A percentile compares a stretch with the other conserved stretches of the same genome.
Conservation (phyloP, 371 early-diverging fungal genomes). For the Mortierella sp. region DNA sequence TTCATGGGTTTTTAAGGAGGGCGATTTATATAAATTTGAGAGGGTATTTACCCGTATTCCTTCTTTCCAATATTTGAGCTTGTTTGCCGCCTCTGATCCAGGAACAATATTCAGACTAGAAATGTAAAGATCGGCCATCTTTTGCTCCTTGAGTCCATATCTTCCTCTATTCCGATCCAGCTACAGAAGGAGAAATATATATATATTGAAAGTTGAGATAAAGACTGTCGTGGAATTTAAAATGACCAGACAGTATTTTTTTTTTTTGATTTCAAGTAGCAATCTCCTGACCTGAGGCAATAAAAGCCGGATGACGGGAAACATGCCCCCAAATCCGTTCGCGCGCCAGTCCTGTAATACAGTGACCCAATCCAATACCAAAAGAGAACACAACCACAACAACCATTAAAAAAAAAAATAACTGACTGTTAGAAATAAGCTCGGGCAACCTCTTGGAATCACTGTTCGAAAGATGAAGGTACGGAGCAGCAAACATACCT, state of each 20-base stretch:
- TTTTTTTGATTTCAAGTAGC: background rate
- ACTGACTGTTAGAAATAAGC: background rate
- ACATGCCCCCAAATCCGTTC: conserved; percentile 59
- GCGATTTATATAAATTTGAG: no score
- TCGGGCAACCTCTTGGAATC: background rate
- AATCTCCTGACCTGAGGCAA: conserved; percentile 66
- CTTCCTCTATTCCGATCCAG: conserved; percentile 68
- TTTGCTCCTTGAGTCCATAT: conserved; percentile 75
- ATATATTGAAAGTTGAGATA: background rate
- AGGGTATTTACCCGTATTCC: conserved; percentile 44
- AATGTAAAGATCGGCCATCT: conserved; percentile 71
- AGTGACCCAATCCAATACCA: no score
- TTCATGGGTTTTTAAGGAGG: no score
- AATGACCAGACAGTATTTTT: background rate
- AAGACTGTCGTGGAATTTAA: background rate
- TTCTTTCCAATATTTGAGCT: conserved; percentile 70
- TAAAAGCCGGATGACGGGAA: conserved; percentile 72
- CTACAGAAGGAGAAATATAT: conserved; percentile 34
- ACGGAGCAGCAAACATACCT: conserved; percentile 18
- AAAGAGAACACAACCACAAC: background rate
- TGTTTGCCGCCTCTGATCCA: conserved; percentile 62
- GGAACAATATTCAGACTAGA: conserved; percentile 64
- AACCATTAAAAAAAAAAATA: background rate
- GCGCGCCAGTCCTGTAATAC: conserved; percentile 56
- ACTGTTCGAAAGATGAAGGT: background rate